phyloP scores from a whole-genome alignment of 1,284 basidiomycete genomes.

The Ustilago hordei region DNA sequence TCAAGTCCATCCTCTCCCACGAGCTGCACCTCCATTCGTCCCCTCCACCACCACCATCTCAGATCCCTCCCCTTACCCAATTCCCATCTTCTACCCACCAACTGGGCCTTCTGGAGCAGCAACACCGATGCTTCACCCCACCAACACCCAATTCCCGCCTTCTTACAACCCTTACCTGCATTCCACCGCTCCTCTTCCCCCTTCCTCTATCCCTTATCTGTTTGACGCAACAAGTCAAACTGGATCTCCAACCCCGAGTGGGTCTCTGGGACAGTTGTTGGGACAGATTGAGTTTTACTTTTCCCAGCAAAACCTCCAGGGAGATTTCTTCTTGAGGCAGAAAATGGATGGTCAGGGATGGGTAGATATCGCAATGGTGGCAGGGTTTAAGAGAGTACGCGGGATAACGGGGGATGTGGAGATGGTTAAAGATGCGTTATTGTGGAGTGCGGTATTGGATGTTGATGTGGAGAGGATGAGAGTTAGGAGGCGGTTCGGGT shows the following conservation, averaged over 20 bases:
- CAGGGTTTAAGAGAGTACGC: constrained; percentile 59
- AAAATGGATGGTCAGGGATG: constrained; percentile 63
- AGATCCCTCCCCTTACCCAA: constrained; percentile 4
- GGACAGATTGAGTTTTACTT: constrained; percentile 68
- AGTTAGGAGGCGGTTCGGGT: constrained; percentile 52
- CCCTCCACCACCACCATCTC: neutral
- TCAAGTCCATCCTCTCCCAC: constrained; percentile 17
- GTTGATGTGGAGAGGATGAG: constrained; percentile 36
- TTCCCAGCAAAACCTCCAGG: constrained; percentile 58
- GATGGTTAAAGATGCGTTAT: constrained; percentile 48
- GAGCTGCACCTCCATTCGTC: neutral
- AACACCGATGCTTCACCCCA: constrained; percentile 15
- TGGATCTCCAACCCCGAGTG: neutral
- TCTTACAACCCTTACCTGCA: neutral
- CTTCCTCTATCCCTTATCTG: too few relatives aligned
- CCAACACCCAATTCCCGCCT: neutral
- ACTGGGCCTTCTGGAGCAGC: constrained; percentile 19
- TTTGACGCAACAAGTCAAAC: constrained; percentile 6
- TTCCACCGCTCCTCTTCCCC: neutral
- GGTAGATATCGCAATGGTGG: constrained; percentile 54
- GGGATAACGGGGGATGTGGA: constrained; percentile 32
- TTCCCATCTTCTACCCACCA: neutral
- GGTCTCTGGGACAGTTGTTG: constrained; percentile 43
- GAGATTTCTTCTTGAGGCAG: constrained; percentile 62
- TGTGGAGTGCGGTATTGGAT: constrained; percentile 49